Evolutionary conservation across 495 filamentous ascomycete genomes (phyloP), one percentile per base, ranked within the genome.

Genomic region (Penicillium dipodomyicola): DNA sequence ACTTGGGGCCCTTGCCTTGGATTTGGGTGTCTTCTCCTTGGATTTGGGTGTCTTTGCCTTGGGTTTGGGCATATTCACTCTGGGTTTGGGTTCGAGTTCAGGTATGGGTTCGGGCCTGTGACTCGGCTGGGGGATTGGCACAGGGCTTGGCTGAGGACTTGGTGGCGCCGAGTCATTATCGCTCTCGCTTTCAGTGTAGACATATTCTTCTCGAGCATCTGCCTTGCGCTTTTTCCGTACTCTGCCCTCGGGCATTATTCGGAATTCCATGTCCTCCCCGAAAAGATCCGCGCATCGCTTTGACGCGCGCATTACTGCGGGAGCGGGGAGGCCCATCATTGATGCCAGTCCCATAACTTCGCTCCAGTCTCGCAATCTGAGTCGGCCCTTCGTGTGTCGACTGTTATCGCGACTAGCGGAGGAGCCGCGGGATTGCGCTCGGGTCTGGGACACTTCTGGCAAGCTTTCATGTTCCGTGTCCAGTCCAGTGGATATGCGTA

Each of bases 341-440:
- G 87, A 80, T 20, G 91, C 91, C 1, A 89, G 72, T 9, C 88
- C 87, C 30, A 95, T 67, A 2, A 94, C 80, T 52, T 92, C 87
- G 42, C 86, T 86, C 91, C 91, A 96, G 68, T 93, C 88, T 2
- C 89, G 82, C 5, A 84, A 70, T 4, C 72, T 78, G 54, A 81
- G 58, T 39, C 62, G 53, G 12, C 46, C 35, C 52, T 58, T 62
- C 20, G 19, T 10, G 23, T 32, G 25, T 22, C 29, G n/a, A 35
- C n/a, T 23, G 30, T 37, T 37, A 4, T 42, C 33, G 3, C 22
- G 37, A 15, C 39, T 35, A 14, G 27, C 11, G 1, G 17, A 17
- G n/a, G 55, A 53, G 37, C 52, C 39, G n/a, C 30, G 32, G 0
- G 71, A 70, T 9, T 45, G 55, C 0, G 58, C 60, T 15, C 67